Evolutionary conservation across 1,284 basidiomycete species (phyloP).

Genomic region (Cryptococcus deneoformans): DNA sequence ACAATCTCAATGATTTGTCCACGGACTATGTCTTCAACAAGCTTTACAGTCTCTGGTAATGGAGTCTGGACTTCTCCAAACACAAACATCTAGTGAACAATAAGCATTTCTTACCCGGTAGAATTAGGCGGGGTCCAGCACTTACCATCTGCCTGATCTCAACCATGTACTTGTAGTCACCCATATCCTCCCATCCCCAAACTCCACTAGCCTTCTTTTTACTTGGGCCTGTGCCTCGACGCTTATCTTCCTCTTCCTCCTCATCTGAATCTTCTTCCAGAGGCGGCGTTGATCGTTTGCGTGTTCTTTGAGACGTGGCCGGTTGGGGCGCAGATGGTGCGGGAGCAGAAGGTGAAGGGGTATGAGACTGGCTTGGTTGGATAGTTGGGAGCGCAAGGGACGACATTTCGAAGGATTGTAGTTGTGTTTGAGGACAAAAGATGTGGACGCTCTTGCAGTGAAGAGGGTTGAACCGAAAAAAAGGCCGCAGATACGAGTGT

Average conservation of each 20-base stretch:
- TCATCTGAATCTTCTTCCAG: slow-evolving; percentile 30
- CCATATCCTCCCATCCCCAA: slow-evolving; percentile 13
- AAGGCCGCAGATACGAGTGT: too few species aligned
- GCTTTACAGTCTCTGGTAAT: slow-evolving; percentile 77
- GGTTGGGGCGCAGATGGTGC: neutral
- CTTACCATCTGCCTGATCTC: slow-evolving; percentile 80
- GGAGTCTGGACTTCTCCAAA: slow-evolving; percentile 94
- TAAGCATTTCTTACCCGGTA: neutral
- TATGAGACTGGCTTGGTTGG: neutral
- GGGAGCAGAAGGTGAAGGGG: neutral
- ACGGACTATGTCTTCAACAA: slow-evolving; percentile 95
- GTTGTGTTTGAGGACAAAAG: too few species aligned
- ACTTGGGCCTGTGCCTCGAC: slow-evolving; percentile 16
- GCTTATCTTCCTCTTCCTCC: slow-evolving; percentile 35
- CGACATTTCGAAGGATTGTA: neutral
- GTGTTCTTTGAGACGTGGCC: slow-evolving; percentile 7
- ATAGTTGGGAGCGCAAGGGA: slow-evolving; percentile 3
- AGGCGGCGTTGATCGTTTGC: slow-evolving; percentile 17
- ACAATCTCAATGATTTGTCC: slow-evolving; percentile 92
- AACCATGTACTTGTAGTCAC: slow-evolving; percentile 67
- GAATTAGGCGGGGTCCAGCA: neutral
- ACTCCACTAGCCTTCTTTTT: slow-evolving; percentile 14
- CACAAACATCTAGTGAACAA: slow-evolving; percentile 76
- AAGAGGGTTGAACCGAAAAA: too few species aligned
- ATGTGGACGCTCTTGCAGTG: too few species aligned